phyloP scores from a whole-genome alignment of 1,284 basidiomycete species.

The Trichosporon faecale region DNA sequence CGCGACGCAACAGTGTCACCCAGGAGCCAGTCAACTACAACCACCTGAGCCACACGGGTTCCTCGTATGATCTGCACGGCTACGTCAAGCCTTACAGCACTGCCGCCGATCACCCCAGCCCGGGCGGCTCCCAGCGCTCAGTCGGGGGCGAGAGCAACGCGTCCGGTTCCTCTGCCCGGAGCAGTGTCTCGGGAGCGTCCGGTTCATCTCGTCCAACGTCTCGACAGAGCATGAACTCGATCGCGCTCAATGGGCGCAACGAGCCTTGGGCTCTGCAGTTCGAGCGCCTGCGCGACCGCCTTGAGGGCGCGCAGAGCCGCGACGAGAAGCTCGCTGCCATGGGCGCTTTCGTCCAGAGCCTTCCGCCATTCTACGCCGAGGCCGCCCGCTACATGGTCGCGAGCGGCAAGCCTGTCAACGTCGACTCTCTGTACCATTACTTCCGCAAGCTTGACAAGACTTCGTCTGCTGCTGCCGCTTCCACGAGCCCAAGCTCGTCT shows the following conservation, averaged over 20 bases:
- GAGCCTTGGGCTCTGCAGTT: slow-evolving; percentile 1
- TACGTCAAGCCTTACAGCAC: neutral
- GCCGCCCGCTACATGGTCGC: slow-evolving; percentile 14
- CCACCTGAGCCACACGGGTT: neutral
- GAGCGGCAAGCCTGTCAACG: slow-evolving; percentile 15
- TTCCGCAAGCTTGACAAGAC: slow-evolving; percentile 21
- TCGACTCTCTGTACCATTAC: slow-evolving; percentile 20
- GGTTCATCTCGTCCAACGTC: neutral
- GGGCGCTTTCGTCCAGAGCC: slow-evolving; percentile 12
- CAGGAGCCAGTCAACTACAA: slow-evolving; percentile 8
- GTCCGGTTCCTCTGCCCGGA: neutral
- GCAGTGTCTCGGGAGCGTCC: neutral
- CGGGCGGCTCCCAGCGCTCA: neutral
- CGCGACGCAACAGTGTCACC: neutral
- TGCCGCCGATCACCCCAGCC: neutral
- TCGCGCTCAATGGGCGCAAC: neutral
- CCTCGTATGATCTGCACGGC: neutral
- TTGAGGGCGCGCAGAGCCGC: slow-evolving; percentile 6
- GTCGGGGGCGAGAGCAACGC: neutral
- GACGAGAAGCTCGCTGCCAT: slow-evolving; percentile 11
- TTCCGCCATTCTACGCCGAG: slow-evolving; percentile 17
- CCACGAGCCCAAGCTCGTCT: neutral
- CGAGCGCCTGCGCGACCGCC: slow-evolving; percentile 11
- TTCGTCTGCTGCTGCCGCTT: slow-evolving; percentile 2
- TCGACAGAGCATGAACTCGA: slow-evolving; percentile 5